Percentiles rank a stretch among this genome's conserved stretches.
Conservation (phyloP, 805 yeast genomes). For the Candida fluviatilis region DNA sequence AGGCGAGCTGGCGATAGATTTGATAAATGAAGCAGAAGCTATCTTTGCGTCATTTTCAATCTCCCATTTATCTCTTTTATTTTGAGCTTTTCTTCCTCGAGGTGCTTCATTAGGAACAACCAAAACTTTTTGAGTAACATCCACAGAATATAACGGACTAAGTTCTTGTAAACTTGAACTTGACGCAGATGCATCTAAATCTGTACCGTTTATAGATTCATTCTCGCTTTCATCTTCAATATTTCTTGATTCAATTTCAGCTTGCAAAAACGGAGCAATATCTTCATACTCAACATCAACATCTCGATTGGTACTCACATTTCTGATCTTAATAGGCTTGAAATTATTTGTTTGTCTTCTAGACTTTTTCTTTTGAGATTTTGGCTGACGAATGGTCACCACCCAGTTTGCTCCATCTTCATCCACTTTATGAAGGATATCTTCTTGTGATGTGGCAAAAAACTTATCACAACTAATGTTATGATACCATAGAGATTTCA, state of each 20-base stretch:
- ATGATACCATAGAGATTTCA: conserved; percentile 67
- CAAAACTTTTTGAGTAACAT: conserved; percentile 50
- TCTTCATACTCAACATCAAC: conserved; percentile 72
- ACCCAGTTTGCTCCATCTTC: conserved; percentile 74
- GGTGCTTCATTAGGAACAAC: conserved; percentile 80
- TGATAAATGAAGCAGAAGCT: conserved; percentile 52
- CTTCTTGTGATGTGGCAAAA: conserved; percentile 46
- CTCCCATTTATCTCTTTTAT: conserved; percentile 72
- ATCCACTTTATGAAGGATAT: conserved; percentile 57
- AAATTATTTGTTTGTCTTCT: conserved; percentile 36
- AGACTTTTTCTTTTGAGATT: conserved; percentile 15
- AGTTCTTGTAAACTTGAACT: conserved; percentile 5
- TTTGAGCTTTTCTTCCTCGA: conserved; percentile 65
- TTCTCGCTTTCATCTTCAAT: conserved; percentile 6
- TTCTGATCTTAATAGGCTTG: conserved; percentile 74
- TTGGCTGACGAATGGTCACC: conserved; percentile 69
- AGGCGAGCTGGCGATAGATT: conserved; percentile 60
- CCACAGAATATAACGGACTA: conserved; percentile 27
- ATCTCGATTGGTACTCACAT: conserved; percentile 57
- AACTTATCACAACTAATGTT: conserved; percentile 73
- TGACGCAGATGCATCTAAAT: background rate
- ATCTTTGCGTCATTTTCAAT: conserved; percentile 68
- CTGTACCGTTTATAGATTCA: background rate
- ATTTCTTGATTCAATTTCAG: conserved; percentile 24
- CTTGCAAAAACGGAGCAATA: conserved; percentile 33